Conservation (phyloP, 257 asterid genomes). For the Fraxinus excelsior region DNA sequence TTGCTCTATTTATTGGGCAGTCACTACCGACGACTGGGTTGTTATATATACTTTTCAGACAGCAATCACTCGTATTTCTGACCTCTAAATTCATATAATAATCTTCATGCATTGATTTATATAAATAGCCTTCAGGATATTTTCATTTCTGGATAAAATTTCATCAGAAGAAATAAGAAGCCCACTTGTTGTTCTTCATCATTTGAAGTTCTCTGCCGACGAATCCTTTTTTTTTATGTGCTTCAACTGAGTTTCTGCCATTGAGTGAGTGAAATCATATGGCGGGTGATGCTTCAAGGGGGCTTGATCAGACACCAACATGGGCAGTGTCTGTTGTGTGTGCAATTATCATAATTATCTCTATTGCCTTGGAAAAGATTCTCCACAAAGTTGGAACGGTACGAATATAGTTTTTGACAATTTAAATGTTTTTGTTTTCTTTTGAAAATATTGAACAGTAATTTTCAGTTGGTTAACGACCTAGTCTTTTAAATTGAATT, state of each 20-base stretch:
- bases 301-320: constrained; percentile 76
- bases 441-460: neutral
- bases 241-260: neutral
- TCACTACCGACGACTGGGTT: constrained; percentile 15
- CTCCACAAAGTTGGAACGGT: constrained; percentile 82
- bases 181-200: neutral
- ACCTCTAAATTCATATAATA: neutral
- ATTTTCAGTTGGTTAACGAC: constrained; percentile 1
- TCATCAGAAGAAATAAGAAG: neutral
- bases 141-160: constrained; percentile 8
- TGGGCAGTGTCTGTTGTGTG: constrained; percentile 96
- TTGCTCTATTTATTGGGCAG: constrained; percentile 21
- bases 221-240: constrained; percentile 20
- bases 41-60: neutral
- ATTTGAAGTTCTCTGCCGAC: constrained; percentile 13
- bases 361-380: constrained; percentile 68
- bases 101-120: neutral
- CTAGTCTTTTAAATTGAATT: neutral
- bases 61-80: neutral
- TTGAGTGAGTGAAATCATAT: constrained; percentile 22
- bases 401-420: constrained; percentile 2
- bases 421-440: constrained; percentile 5
- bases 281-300: constrained; percentile 49
- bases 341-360: constrained; percentile 67
- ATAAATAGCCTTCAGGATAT: neutral